Base-by-base conservation (phyloP, 345 rosid species). In the Trapa incisa region DNA sequence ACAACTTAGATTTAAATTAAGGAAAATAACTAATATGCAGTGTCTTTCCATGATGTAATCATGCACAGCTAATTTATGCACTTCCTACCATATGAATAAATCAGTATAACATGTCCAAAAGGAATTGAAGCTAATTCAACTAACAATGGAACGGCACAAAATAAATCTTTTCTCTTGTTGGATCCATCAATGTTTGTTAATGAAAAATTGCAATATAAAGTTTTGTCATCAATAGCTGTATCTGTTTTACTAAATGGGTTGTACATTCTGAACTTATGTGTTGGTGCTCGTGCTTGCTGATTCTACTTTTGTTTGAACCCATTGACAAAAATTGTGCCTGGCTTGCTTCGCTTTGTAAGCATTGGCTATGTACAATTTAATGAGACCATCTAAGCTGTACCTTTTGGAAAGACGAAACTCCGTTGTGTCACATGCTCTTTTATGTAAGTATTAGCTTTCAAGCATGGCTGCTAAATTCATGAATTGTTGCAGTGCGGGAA, bases 401-500 rank as follows among this genome's bases (percentile, higher is more conserved):
- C 37, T 58, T 58, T 58, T 7, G 37, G 17, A 58, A 58, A 58
- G 11, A 11, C 37, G 35, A 2, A 35, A 58, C 63, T 4, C 1
- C 32, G 15, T 32, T 54, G 2, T 32, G 4, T 32, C 37, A 0
- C 32, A 17, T 36, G 29, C 70, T 14, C 47, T 67, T 53, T 7
- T 10, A 37, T 38, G 43, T 48, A 54, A 35, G 16, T 47, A 13
- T 5, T 33, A 37, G 32, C 54, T 11, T 47, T 50, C 35, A 76
- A 39, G 61, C 29, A 70, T 66, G 37, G 75, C 78, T 58, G 48
- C 64, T 61, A 69, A 67, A 67, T 78, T 60, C 68, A 58, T 75
- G 17, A 33, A 32, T 67, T 79, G 67, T 50, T 81, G 69, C 92
- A 93, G 97, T 78, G 98, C 97, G 38, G 98, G 98, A 75, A 85